Evolutionary conservation across 2,329 filamentous ascomycete genomes (phyloP).

Genomic region (Cordyceps pruinosa): DNA sequence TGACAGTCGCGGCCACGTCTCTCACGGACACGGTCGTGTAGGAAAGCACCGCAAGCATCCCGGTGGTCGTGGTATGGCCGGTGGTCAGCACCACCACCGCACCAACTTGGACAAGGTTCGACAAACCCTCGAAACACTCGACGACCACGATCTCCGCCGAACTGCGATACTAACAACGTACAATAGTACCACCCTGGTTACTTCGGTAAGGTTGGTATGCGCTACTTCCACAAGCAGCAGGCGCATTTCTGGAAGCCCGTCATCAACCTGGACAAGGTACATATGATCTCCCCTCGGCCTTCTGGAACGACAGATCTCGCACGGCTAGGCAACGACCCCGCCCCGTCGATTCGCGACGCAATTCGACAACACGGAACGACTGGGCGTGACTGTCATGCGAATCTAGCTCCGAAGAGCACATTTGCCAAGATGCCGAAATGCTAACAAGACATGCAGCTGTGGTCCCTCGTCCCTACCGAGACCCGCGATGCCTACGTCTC

Average conservation of each 20-base stretch:
- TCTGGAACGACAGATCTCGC: slow-evolving; percentile 4
- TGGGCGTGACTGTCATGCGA: background rate
- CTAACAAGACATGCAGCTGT: slow-evolving; percentile 54
- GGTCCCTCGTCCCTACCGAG: slow-evolving; percentile 89
- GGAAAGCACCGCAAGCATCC: slow-evolving; percentile 97
- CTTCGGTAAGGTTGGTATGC: slow-evolving; percentile 96
- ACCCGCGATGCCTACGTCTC: slow-evolving; percentile 86
- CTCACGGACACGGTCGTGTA: slow-evolving; percentile 94
- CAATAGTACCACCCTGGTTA: slow-evolving; percentile 91
- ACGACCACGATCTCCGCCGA: slow-evolving; percentile 1
- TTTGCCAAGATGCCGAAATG: background rate
- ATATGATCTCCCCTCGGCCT: slow-evolving; percentile 16
- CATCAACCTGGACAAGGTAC: slow-evolving; percentile 97
- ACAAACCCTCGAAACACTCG: slow-evolving; percentile 36
- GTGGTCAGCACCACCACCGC: slow-evolving; percentile 88
- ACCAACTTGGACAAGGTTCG: slow-evolving; percentile 66
- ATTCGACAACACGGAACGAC: background rate
- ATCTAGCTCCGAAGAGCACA: background rate
- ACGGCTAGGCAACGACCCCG: background rate
- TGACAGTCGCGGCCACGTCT: slow-evolving; percentile 88
- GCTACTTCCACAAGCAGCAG: slow-evolving; percentile 92
- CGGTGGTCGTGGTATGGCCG: slow-evolving; percentile 80
- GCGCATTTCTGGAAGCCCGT: slow-evolving; percentile 98
- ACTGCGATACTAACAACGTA: slow-evolving; percentile 22
- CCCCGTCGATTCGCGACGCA: background rate